Evolutionary conservation across 78 protist genomes (phyloP).

Genomic region (Chrysochromulina tobinii): DNA sequence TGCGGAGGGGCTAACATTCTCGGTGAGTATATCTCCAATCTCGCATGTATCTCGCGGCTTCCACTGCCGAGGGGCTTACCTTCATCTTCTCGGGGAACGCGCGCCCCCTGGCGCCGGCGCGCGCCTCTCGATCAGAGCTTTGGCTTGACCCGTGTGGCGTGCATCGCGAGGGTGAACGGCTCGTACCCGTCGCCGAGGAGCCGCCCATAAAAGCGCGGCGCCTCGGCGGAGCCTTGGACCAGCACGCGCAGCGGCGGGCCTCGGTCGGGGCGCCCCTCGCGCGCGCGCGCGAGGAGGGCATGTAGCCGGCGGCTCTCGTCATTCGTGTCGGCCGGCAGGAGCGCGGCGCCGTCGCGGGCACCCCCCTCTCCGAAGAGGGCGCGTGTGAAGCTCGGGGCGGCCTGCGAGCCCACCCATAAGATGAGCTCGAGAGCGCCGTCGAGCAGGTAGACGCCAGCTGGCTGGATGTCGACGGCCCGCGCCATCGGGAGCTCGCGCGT

Average conservation of each 20-base stretch:
- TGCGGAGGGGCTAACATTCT: no score
- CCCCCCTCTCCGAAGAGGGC: background rate
- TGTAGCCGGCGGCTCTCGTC: background rate
- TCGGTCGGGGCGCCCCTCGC: background rate
- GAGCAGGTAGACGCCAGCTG: background rate
- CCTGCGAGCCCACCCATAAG: background rate
- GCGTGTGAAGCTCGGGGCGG: background rate
- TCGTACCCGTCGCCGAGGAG: background rate
- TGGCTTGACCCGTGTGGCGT: no score
- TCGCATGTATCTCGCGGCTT: no score
- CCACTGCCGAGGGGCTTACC: no score
- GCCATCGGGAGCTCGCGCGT: no score
- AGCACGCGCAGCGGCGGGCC: background rate
- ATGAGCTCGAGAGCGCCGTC: background rate
- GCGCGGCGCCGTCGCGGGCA: background rate
- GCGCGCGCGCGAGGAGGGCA: background rate
- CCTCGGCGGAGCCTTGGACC: background rate
- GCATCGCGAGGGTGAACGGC: background rate
- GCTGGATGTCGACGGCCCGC: no score
- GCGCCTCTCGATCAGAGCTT: no score
- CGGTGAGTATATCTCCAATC: no score
- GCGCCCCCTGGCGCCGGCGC: no score
- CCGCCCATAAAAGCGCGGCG: background rate
- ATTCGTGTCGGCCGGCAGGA: background rate
- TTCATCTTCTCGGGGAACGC: no score